Percentiles rank a stretch among this genome's conserved stretches.
These are phyloP conservation scores for Coemansia sp. DNA, from an alignment of 192 early-diverging fungal genomes.

Conservation along the genomic window DNA sequence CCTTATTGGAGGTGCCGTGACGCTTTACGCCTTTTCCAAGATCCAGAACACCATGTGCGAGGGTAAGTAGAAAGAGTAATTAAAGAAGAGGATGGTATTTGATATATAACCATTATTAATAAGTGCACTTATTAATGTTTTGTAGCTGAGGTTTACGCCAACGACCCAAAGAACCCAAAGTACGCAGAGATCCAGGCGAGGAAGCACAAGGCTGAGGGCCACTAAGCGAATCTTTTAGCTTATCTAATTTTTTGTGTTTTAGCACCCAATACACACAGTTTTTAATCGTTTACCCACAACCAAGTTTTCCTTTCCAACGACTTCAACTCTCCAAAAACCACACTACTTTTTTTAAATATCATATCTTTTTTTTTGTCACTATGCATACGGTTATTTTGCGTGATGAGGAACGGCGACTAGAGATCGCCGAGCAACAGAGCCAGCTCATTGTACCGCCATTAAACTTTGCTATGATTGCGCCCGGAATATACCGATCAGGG, in stretches of 20 bases:
- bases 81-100: background rate
- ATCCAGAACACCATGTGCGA: constrained; percentile 57
- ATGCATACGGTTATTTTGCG: constrained; percentile 19
- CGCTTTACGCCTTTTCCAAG: constrained; percentile 43
- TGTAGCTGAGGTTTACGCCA: constrained; percentile 51
- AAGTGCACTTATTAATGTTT: background rate
- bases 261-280: constrained; percentile 4
- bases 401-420: constrained; percentile 33
- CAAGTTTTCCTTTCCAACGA: background rate
- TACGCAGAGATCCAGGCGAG: constrained; percentile 57
- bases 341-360: too few species aligned
- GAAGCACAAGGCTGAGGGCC: constrained; percentile 57
- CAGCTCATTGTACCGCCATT: constrained; percentile 83
- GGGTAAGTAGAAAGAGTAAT: constrained; percentile 18
- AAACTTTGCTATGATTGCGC: constrained; percentile 94
- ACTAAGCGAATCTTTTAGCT: constrained; percentile 15
- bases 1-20: constrained; percentile 46
- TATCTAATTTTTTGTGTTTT: constrained; percentile 1
- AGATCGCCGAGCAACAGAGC: constrained; percentile 34
- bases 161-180: constrained; percentile 54
- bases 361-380: background rate
- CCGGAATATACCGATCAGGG: constrained; percentile 92
- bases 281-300: background rate
- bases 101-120: background rate
- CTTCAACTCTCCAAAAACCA: too few species aligned